phyloP scores from a whole-genome alignment of 2,329 filamentous ascomycete species.

The Aspergillus sclerotialis region DNA sequence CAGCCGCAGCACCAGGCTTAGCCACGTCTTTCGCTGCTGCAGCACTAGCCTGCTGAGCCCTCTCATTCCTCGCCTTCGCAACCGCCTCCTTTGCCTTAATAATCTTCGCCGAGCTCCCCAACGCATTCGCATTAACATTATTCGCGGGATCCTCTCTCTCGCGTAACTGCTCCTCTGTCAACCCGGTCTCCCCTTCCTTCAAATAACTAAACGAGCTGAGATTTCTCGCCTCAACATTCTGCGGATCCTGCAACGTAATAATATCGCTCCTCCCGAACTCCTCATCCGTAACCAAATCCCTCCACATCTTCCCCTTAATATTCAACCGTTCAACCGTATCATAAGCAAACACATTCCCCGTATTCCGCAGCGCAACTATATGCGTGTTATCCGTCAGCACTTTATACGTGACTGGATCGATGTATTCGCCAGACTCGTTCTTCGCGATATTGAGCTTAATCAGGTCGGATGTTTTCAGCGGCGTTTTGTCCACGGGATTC shows the following conservation, averaged over 20 bases:
- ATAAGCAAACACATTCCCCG: conserved; percentile 93
- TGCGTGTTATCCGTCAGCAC: conserved; percentile 98
- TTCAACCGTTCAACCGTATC: conserved; percentile 94
- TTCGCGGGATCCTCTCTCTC: conserved; percentile 53
- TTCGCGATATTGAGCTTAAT: conserved; percentile 88
- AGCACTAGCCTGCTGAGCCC: conserved; percentile 53
- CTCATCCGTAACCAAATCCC: conserved; percentile 77
- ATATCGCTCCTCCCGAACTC: conserved; percentile 87
- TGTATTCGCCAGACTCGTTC: conserved; percentile 84
- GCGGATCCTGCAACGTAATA: conserved; percentile 92
- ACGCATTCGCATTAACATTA: conserved; percentile 69
- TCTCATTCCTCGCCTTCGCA: conserved; percentile 75
- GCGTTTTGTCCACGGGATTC: conserved; percentile 78
- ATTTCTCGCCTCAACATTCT: conserved; percentile 76
- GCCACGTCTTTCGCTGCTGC: conserved; percentile 18
- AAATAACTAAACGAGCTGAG: conserved; percentile 84
- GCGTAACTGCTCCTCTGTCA: conserved; percentile 63
- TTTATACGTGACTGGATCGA: conserved; percentile 96
- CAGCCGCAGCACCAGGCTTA: conserved; percentile 12
- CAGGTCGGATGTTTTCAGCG: conserved; percentile 72
- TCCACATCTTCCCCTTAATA: conserved; percentile 95
- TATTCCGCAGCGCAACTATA: conserved; percentile 77
- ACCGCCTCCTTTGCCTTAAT: conserved; percentile 87
- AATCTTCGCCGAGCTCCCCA: conserved; percentile 77
- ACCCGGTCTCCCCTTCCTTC: conserved; percentile 66